Base-by-base conservation (phyloP, 306 rosid species). In the Prunus fruticosa region DNA sequence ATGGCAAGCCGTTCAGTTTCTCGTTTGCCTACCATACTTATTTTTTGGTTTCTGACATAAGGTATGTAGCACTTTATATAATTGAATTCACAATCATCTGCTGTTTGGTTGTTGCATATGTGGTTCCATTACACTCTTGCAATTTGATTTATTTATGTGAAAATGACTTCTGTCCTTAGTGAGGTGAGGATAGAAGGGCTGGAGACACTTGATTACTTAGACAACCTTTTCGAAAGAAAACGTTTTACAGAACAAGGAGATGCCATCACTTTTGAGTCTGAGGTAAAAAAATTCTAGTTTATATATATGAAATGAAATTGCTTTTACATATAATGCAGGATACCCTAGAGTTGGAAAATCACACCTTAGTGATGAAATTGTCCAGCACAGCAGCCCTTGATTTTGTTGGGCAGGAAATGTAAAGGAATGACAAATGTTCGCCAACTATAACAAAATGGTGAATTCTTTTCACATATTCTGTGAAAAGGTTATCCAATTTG, bases 161-260 rank as follows among this genome's bases (percentile, higher is more conserved):
- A 72, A 22, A 18, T 73, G 27, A 43, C 43, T 69, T 72, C 9
- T 87, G 32, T 74, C 25, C 49, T 28, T 22, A 93, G 98, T 71
- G 97, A 93, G 89, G 92, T 93, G 84, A 86, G 98, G 85, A 86
- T 93, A 67, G 98, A 93, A 85, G 96, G 97, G 71, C 82, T 93
- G 78, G 98, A 93, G 87, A 93, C 98, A 52, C 90, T 89, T 41
- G 97, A 93, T 75, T 91, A 90, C 85, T 85, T 91, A 41, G 97
- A 93, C 89, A 86, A 91, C 83, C 97, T 91, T 64, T 84, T 73
- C 65, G 90, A 82, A 52, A 91, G 87, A 66, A 92, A 94, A 81
- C 93, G 98, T 32, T 90, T 94, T 75, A 94, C 97, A 22, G 98
- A 94, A 81, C 98, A 94, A 90, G 97, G 96, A 74, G 97, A 91